Base-by-base conservation (phyloP, 805 yeast genomes). In the Myxozyma monticola region DNA sequence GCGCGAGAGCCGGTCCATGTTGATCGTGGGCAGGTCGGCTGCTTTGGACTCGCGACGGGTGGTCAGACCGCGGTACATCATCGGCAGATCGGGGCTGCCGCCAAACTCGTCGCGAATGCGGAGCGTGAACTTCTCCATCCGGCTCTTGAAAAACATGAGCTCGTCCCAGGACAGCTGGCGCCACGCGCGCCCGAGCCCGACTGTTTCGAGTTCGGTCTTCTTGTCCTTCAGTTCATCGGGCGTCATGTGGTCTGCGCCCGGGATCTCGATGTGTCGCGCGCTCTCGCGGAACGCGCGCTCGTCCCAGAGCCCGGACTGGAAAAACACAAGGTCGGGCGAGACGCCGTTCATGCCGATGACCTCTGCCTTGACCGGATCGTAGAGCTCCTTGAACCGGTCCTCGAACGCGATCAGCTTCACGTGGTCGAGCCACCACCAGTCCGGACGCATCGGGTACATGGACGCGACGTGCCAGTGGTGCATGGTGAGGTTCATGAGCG, bases 81-180 rank as follows among this genome's bases (percentile, higher is more conserved):
- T 37, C 6, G 57, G 59, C 25, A 46, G 40, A 21, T 33, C 37
- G 9, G 36, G 47, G 18, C 53, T 49, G n/a, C n/a, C n/a, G n/a
- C n/a, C n/a, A 35, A 54, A 45, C 15, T 41, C 25, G 9, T 42
- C 49, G 26, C 42, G 26, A 22, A 54, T 18, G 31, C 29, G 30
- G 35, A 3, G 10, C 25, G 51, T 20, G 40, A 54, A 47, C 35
- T 47, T 51, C 24, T 29, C 22, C 48, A 54, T 42, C 15, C 59
- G 45, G 10, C 45, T 34, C 37, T 40, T 42, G 48, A 43, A 51
- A 36, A 54, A 54, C 31, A 38, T 37, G 18, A 54, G 42, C 18
- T 54, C 59, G 17, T 51, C 57, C 52, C 53, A 54, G 5, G 45
- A 24, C 12, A 54, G 47, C 44, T 51, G 57, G 14, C 59, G 59